Percentiles rank a stretch among this genome's conserved stretches.
These are phyloP conservation scores for Suillus occidentalis DNA, from an alignment of 768 basidiomycete species.

Conservation along the genomic window DNA sequence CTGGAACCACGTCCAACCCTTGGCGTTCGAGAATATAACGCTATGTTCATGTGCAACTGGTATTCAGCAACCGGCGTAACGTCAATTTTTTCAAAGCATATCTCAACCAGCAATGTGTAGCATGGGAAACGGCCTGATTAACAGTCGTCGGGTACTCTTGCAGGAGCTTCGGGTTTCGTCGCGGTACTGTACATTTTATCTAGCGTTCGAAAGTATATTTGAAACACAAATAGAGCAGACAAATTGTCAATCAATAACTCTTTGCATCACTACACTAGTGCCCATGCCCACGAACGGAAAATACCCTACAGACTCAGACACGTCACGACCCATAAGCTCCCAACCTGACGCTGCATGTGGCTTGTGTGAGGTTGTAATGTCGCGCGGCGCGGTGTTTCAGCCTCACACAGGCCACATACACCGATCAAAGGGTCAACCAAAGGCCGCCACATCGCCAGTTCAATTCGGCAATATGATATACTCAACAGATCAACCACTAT, in stretches of 20 bases:
- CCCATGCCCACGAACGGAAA: not conserved
- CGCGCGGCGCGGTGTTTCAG: not conserved
- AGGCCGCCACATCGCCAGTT: too few relatives aligned
- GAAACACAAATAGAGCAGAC: not conserved
- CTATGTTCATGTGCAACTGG: too few relatives aligned
- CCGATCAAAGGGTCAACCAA: not conserved
- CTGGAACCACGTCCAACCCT: not conserved
- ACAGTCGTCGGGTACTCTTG: not conserved
- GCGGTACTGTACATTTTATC: not conserved
- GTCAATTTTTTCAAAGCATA: not conserved
- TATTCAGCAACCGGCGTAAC: not conserved
- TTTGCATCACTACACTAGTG: not conserved
- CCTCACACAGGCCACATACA: not conserved
- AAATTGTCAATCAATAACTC: not conserved
- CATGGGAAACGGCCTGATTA: not conserved
- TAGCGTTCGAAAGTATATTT: not conserved
- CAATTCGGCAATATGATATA: not conserved
- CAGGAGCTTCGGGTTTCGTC: not conserved
- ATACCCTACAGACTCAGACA: not conserved
- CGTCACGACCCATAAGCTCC: not conserved
- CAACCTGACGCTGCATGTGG: not conserved
- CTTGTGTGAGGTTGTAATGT: too few relatives aligned
- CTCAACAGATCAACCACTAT: not conserved
- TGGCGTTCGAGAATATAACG: not conserved
- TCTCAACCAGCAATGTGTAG: not conserved